phyloP scores from a whole-genome alignment of 257 asterid species.

The Scutellaria barbata region DNA sequence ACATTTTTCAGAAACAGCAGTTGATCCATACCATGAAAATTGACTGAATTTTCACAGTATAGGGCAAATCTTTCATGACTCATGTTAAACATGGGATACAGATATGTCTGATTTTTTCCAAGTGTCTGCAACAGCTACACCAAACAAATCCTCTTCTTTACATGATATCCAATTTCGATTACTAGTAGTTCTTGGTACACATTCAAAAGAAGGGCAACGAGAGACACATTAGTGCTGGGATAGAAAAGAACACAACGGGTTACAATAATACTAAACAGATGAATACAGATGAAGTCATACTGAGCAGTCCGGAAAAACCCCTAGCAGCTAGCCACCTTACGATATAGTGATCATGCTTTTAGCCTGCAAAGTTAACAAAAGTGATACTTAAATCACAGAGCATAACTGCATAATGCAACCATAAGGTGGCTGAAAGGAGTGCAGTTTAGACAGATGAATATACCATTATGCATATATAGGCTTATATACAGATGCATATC shows the following conservation, averaged over 20 bases:
- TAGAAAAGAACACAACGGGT: slow-evolving; percentile 8
- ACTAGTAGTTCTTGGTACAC: slow-evolving; percentile 34
- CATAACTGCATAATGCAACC: slow-evolving; percentile 2
- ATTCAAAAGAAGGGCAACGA: slow-evolving; percentile 31
- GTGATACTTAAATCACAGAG: slow-evolving; percentile 1
- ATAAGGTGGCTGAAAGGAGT: neutral
- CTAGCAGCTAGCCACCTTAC: slow-evolving; percentile 26
- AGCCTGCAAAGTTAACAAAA: slow-evolving; percentile 37
- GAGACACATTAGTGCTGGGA: slow-evolving; percentile 14
- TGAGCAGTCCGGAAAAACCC: slow-evolving; percentile 14
- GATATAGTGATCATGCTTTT: slow-evolving; percentile 13
- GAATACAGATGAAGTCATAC: slow-evolving; percentile 20
- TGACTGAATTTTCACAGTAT: too few species aligned
- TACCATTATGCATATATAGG: neutral
- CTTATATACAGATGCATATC: neutral
- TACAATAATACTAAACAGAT: slow-evolving; percentile 23
- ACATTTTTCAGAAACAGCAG: too few species aligned
- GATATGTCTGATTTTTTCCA: neutral
- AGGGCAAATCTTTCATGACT: neutral
- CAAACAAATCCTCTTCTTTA: slow-evolving; percentile 29
- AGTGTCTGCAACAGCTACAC: slow-evolving; percentile 20
- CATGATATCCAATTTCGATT: slow-evolving; percentile 35
- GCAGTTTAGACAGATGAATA: neutral
- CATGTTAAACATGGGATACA: slow-evolving; percentile 1
- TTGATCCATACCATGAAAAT: too few species aligned